Base-by-base conservation (phyloP, 163 green algal genomes). In the Chlamydomonas reinhardtii region DNA sequence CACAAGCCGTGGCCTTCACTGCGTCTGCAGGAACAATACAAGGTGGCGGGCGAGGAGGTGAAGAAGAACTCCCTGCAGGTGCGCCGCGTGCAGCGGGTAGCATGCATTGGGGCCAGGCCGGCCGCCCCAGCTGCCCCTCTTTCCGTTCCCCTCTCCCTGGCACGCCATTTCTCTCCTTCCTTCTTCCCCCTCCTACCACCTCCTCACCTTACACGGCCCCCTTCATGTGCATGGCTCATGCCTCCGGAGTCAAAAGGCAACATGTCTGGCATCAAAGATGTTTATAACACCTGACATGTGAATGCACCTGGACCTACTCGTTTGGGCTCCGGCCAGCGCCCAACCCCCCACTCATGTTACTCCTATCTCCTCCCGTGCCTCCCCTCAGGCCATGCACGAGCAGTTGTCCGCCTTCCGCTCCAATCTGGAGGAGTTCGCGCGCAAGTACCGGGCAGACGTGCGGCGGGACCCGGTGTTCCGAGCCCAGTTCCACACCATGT, bases 401-500 rank as follows among this genome's bases (percentile, higher is more conserved):
- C 96, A 98, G 90, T 93, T 99, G 88, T 78, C 83, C 0, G 84
- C 89, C 2, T 99, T 99, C 90, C 96, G 96, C 70, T 72, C 81
- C 20, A 96, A 92, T 34, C 90, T 99, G 43, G 95, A 98, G 87
- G 92, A 98, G 48, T 99, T 99, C 94, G 96, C 96, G 1, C 73
- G 94, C 37, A 96, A 96, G 85, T 74, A 94, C 85, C 93, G 89
- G 73, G 76, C 94, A 17, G 97, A 99, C 34, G 98, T 99, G 37
- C 83, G 95, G 0, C 85, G 91, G 12, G 94, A 99, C 81, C 96
- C 98, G 8, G 93, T 90, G n/a, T 99, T 99, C 88, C 88, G 96
- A 11, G 94, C 94, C 32, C 91, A 94, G 62, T 96, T 96, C 80
- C 97, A 99, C 88, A 87, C 89, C 37, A 99, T 99, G 97, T 99